Evolutionary conservation across 768 basidiomycete genomes (phyloP), one percentile per base, ranked within the genome.

Genomic region (Mycena leptocephala): DNA sequence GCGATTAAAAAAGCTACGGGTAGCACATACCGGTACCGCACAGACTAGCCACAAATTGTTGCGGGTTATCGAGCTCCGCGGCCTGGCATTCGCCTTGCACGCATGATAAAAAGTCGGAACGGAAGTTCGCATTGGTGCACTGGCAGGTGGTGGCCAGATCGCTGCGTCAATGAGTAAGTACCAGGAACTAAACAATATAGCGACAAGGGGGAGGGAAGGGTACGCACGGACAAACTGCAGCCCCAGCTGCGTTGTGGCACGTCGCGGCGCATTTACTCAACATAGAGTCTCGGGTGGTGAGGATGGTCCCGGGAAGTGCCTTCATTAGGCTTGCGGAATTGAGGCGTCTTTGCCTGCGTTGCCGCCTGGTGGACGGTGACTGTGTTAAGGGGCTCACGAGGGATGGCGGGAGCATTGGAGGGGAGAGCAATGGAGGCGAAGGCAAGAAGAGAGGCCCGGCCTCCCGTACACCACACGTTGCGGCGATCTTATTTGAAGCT

Each of bases 1-100:
- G 48, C 18, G 53, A 30, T 28, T 55, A 30, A 55, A 55, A 55
- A 55, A 55, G 28, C 53, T 55, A 55, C 28, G 28, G 35, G 28
- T 55, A 33, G 55, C 55, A 58, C 55, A 30, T 58, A 58, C 55
- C 55, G n/a, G 16, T 58, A 58, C 55, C 55, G 55, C 55, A 58
- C 32, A 58, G 14, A 58, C 55, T 13, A 33, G 32, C 30, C 30
- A 58, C 28, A 58, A 58, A 58, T 33, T 58, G 28, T 32, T 58
- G 30, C 28, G 20, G 30, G 55, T 33, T 58, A 32, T 32, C 55
- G 20, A 58, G 30, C 32, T 58, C 55, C 30, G 53, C 53, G 53
- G 53, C 26, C 53, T 55, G 53, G 53, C 53, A 55, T 55, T 55
- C 53, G 53, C 26, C 55, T 58, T 58, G 55, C 32, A 58, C 55